phyloP scores from a whole-genome alignment of 2,329 filamentous ascomycete genomes.

The Ceratocystis harringtonii region DNA sequence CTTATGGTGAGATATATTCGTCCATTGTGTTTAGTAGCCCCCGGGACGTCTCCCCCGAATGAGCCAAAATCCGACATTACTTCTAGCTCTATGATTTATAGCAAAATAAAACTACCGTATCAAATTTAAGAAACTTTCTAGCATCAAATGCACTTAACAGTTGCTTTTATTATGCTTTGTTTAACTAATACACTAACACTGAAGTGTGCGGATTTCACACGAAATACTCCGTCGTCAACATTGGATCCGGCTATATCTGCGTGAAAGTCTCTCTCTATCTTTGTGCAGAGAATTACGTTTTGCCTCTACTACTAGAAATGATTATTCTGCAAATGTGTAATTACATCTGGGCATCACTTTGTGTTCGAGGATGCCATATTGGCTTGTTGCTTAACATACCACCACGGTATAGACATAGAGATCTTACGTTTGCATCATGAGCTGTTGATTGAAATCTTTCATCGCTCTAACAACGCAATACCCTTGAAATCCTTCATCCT shows the following conservation, averaged over 20 bases:
- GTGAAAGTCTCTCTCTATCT: not conserved
- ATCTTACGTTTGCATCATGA: not conserved
- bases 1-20: not conserved
- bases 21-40: not conserved
- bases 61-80: not conserved
- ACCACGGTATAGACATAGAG: not conserved
- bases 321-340: not conserved
- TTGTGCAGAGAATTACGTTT: not conserved
- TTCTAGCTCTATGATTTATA: not conserved
- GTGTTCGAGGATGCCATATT: not conserved
- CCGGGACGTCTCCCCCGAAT: not conserved
- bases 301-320: no score
- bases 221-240: not conserved
- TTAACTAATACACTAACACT: constrained; percentile 13
- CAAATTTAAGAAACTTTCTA: not conserved
- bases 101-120: not conserved
- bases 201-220: not conserved
- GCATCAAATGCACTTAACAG: not conserved
- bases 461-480: not conserved
- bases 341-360: not conserved
- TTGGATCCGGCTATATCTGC: not conserved
- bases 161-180: not conserved
- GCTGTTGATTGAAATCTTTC: not conserved
- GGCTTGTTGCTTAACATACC: not conserved
- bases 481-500: not conserved